A percentile compares a stretch with the other conserved stretches of the same genome.
Conservation (phyloP, 73 alveolate genomes). For the Paramecium caudatum region DNA sequence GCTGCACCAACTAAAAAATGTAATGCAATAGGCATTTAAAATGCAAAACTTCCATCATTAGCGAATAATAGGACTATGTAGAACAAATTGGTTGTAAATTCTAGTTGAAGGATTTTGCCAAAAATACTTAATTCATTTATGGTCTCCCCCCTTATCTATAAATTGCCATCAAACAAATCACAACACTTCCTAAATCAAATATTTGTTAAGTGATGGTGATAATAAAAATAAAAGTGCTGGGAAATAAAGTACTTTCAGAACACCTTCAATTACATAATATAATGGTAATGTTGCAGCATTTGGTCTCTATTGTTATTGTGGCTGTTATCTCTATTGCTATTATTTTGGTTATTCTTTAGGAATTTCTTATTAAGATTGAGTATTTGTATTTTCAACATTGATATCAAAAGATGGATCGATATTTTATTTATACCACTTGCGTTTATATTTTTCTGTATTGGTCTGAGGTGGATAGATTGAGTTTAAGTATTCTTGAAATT, state of each 20-base stretch:
- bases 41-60: neutral
- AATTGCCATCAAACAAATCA: constrained; percentile 6
- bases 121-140: neutral
- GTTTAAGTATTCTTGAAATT: neutral
- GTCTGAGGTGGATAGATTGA: constrained; percentile 24
- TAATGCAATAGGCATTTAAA: constrained; percentile 42
- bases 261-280: neutral
- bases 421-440: constrained; percentile 55
- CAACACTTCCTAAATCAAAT: constrained; percentile 21
- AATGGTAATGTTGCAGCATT: neutral
- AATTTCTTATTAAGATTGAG: neutral
- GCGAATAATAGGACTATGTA: neutral
- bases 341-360: neutral
- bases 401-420: constrained; percentile 60
- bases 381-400: neutral
- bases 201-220: neutral
- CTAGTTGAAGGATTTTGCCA: neutral
- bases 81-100: constrained; percentile 46
- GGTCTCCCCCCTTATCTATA: constrained; percentile 25
- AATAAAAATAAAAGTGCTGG: constrained; percentile 31
- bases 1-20: constrained; percentile 56
- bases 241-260: constrained; percentile 40
- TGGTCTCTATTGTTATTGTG: neutral
- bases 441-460: constrained; percentile 3
- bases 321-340: constrained; percentile 14